Base-by-base conservation (phyloP, 2,329 filamentous ascomycete species). In the Rutstroemia sp. region DNA sequence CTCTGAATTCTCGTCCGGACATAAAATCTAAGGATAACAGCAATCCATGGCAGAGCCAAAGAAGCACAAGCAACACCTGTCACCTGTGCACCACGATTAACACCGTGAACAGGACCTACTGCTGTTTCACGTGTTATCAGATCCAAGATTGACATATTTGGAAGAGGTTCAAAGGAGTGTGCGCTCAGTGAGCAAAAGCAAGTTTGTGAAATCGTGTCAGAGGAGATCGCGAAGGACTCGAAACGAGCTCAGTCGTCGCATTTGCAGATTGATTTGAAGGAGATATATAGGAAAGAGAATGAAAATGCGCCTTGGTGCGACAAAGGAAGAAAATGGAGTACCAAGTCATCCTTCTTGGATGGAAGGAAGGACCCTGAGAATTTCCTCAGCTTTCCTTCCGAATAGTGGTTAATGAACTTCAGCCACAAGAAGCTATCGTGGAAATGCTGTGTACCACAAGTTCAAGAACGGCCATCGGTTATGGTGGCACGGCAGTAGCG, bases 31-130 rank as follows among this genome's bases (percentile, higher is more conserved):
- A 70, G 57, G 18, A 51, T 34, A 10, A 65, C 60, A 2, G 65
- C 63, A 34, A 70, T 60, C 54, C 72, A 69, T 2, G 70, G 69
- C 7, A 75, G 39, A 8, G 67, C 57, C 18, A 76, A 44, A 34
- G 75, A 72, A 18, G 69, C 66, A 38, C 67, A 62, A 2, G 63
- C 65, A 41, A 68, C 65, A 19, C 66, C 66, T 4, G 65, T 68
- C 34, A 68, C 64, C 49, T 67, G 63, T 14, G 63, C 61, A 27
- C 63, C 62, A 4, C 63, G 59, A 38, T 56, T 62, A 21, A 65
- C 42, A 14, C 44, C 58, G 16, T 50, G 12, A 34, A 54, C 49
- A 21, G 38, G 3, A 14, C 12, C 18, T 19, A 42, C 9, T 34
- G 12, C 4, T 19, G 16, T 42, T 42, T 42, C 39, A n/a, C 39